Evolutionary conservation across 176 grass and related monocot species (phyloP), one percentile per base, ranked within the genome.

Genomic region (Eremochloa ophiuroides): DNA sequence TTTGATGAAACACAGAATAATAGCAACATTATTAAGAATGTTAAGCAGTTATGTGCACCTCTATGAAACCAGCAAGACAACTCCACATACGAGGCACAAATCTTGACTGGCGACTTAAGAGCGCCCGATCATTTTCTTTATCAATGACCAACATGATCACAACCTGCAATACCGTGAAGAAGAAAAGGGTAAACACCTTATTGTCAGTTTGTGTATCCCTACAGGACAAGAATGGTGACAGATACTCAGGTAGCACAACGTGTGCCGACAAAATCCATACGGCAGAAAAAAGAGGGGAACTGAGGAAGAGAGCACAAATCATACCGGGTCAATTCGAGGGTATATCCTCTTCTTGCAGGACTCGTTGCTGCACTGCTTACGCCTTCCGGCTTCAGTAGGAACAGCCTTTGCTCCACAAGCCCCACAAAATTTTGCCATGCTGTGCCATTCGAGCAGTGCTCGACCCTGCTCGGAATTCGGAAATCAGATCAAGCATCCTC

Each of bases 111-210:
- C 86, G 92, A 55, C 96, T 93, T 48, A 95, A 93, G 42, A 98
- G 91, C 0, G 73, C 96, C 3, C 88, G 37, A 14, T 98, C 93
- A 82, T 98, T 95, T 44, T 89, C 88, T 73, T 95, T 88, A 71
- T 98, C 96, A 70, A 98, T 91, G 41, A 98, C 90, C 78, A 98
- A 34, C 93, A 98, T 98, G 74, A 95, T 95, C 27, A 98, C 96
- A 87, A 98, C 96, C 96, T 98, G 82, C 27, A 81, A 77, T 20
- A 46, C 16, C 4, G 28, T 47, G 20, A 25, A 13, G 14, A 63
- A 66, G 2, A 26, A 33, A 39, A 61, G 14, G 7, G 27, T 9
- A 28, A n/a, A 69, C n/a, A 34, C 33, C 25, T 50, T n/a, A 4
- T 55, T 60, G 62, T 30, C 44, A 62, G 6, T 48, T 29, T 27